Conservation (phyloP, 179 eudicot species). For the Carnegiea gigantea region DNA sequence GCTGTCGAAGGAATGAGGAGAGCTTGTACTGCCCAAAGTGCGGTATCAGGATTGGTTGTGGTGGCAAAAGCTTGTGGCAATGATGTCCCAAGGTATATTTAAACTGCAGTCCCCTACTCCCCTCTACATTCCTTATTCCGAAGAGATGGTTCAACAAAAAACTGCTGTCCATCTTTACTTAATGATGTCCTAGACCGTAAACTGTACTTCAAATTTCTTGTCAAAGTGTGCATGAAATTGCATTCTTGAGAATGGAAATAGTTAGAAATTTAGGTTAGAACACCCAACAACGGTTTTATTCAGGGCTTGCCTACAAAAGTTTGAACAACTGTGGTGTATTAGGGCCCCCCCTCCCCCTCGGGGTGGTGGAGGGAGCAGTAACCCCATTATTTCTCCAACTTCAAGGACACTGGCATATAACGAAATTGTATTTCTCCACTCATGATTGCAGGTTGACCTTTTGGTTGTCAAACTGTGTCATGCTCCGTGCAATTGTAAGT, state of each 20-base stretch:
- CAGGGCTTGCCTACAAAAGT: too few species aligned
- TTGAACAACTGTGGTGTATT: too few species aligned
- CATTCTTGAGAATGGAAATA: background rate
- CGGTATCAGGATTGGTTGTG: constrained; percentile 75
- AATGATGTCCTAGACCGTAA: background rate
- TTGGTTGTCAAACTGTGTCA: constrained; percentile 84
- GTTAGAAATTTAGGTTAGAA: background rate
- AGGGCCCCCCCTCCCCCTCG: too few species aligned
- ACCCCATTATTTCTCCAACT: background rate
- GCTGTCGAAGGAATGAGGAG: constrained; percentile 57
- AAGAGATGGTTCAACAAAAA: background rate
- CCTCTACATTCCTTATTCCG: background rate
- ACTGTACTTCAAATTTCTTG: background rate
- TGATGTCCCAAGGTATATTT: constrained; percentile 86
- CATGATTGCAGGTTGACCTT: constrained; percentile 65
- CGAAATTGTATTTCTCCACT: background rate
- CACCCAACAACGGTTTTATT: too few species aligned
- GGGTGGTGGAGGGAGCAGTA: too few species aligned
- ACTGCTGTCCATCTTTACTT: background rate
- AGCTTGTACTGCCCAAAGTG: constrained; percentile 72
- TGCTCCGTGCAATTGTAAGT: constrained; percentile 64
- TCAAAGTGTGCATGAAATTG: background rate
- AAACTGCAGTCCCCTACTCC: too few species aligned
- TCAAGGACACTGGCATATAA: background rate
- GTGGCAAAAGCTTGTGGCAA: constrained; percentile 98